Conservation (phyloP, 108 stramenopile species). For the Conticribra guillardii region DNA sequence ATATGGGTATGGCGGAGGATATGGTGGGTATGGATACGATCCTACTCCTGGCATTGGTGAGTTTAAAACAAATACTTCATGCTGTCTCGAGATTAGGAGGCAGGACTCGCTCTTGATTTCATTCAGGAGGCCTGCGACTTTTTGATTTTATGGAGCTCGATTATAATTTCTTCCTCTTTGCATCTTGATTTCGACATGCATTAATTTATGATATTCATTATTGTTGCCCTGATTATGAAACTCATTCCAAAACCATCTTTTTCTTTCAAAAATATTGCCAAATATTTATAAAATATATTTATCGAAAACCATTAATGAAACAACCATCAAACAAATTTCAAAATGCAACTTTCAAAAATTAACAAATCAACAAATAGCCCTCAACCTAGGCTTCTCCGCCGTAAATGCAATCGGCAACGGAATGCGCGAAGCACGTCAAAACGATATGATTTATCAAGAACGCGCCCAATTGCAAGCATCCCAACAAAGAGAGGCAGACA, state of each 20-base stretch:
- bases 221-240: too few relatives aligned
- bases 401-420: constrained; percentile 48
- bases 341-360: background rate
- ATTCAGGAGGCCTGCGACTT: background rate
- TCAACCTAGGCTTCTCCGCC: constrained; percentile 40
- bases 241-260: too few relatives aligned
- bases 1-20: constrained; percentile 39
- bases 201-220: background rate
- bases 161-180: too few relatives aligned
- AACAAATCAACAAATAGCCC: constrained; percentile 5
- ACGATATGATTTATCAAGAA: constrained; percentile 37
- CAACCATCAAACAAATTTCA: background rate
- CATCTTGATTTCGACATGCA: background rate
- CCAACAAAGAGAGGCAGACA: constrained; percentile 38
- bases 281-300: background rate
- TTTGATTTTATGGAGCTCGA: background rate
- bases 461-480: constrained; percentile 37
- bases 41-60: constrained; percentile 43
- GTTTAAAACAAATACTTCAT: background rate
- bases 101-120: too few relatives aligned
- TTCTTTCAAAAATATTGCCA: too few relatives aligned
- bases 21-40: constrained; percentile 34
- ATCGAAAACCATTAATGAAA: background rate
- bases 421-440: constrained; percentile 49
- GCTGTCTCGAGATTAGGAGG: background rate